Percentiles rank a stretch among this genome's conserved stretches.
phyloP scores from a whole-genome alignment of 2,329 filamentous ascomycete genomes.

The Trichoderma cornu-damae region DNA sequence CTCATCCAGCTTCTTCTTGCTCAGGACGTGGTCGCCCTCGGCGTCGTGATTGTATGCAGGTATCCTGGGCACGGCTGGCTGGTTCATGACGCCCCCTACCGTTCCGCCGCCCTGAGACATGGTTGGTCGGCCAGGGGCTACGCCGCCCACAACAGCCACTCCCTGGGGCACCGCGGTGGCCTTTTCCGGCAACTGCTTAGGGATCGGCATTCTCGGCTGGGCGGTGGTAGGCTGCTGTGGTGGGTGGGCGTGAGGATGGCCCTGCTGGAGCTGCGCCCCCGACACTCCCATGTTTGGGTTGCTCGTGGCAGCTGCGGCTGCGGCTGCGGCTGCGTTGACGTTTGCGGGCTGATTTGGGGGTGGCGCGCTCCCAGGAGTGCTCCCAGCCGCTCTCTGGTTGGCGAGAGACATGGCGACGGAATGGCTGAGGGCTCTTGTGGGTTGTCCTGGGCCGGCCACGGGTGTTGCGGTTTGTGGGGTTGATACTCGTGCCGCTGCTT shows the following conservation, averaged over 20 bases:
- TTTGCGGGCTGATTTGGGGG: constrained; percentile 30
- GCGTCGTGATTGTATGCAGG: constrained; percentile 83
- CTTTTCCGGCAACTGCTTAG: constrained; percentile 66
- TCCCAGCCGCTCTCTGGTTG: constrained; percentile 37
- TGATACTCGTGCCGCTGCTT: constrained; percentile 43
- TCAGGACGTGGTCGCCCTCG: constrained; percentile 88
- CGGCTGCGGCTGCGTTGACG: constrained; percentile 26
- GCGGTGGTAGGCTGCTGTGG: constrained; percentile 38
- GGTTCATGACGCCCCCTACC: constrained; percentile 76
- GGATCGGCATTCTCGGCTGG: constrained; percentile 69
- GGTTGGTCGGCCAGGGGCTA: constrained; percentile 69
- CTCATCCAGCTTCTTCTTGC: constrained; percentile 96
- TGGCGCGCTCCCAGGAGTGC: constrained; percentile 32
- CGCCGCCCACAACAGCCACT: constrained; percentile 62
- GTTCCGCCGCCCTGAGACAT: constrained; percentile 72
- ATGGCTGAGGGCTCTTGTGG: constrained; percentile 43
- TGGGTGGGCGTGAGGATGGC: constrained; percentile 22
- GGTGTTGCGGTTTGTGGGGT: constrained; percentile 44
- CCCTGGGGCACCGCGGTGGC: constrained; percentile 67
- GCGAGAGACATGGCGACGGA: constrained; percentile 46
- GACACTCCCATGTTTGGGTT: constrained; percentile 33
- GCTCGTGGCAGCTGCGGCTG: constrained; percentile 26
- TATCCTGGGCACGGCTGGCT: constrained; percentile 76
- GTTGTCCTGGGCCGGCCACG: constrained; percentile 33
- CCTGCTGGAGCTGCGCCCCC: constrained; percentile 27